Percentiles rank a stretch among this genome's conserved stretches.
These are phyloP conservation scores for Xylaria longipes DNA, from an alignment of 495 filamentous ascomycete genomes.

Conservation along the genomic window DNA sequence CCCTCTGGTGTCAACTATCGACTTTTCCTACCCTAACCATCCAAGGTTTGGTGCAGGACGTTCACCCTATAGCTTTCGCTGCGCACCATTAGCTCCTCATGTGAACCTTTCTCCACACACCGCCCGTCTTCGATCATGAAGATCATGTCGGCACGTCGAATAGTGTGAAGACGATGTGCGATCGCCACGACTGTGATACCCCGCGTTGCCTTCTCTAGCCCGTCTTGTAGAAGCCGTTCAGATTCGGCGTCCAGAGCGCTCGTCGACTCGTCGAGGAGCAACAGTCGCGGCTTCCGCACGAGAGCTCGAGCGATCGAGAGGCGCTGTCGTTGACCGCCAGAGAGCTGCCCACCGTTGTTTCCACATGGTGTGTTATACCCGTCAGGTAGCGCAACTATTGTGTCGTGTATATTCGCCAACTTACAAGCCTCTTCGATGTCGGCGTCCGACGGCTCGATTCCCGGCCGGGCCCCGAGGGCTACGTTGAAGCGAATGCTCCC, in stretches of 20 bases:
- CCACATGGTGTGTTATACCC: conserved; percentile 69
- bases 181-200: conserved; percentile 85
- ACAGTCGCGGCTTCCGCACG: conserved; percentile 77
- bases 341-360: conserved; percentile 54
- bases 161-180: conserved; percentile 78
- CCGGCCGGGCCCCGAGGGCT: conserved; percentile 53
- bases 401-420: conserved; percentile 65
- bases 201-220: conserved; percentile 70
- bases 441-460: conserved; percentile 48
- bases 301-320: conserved; percentile 79
- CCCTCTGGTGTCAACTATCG: background rate
- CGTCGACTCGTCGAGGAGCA: conserved; percentile 87
- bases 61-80: conserved; percentile 66
- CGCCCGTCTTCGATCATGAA: conserved; percentile 73
- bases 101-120: conserved; percentile 71
- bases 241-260: conserved; percentile 78
- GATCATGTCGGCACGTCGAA: conserved; percentile 76
- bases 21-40: conserved; percentile 25
- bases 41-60: conserved; percentile 51
- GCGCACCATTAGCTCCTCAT: conserved; percentile 67
- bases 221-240: conserved; percentile 73
- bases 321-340: conserved; percentile 69
- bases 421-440: conserved; percentile 65
- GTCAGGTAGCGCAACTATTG: conserved; percentile 60
- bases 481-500: conserved; percentile 63